Evolutionary conservation across 2,329 filamentous ascomycete genomes (phyloP).

Genomic region (Cladobotryum protrusum): DNA sequence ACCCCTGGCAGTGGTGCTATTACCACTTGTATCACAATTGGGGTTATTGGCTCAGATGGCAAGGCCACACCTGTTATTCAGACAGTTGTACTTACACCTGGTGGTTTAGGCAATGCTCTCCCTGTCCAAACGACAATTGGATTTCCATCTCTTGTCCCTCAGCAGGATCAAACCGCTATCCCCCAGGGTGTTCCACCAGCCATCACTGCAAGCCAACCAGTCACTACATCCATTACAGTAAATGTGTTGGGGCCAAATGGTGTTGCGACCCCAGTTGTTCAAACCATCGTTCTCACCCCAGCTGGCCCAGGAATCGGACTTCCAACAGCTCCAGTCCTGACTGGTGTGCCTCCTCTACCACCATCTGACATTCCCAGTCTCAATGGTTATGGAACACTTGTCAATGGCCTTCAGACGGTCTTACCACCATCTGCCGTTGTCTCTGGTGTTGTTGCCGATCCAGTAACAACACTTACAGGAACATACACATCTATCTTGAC

Average conservation of each 20-base stretch:
- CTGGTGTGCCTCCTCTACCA: constrained; percentile 13
- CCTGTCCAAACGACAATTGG: constrained; percentile 13
- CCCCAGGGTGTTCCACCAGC: constrained; percentile 15
- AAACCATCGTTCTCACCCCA: constrained; percentile 26
- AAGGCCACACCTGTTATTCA: constrained; percentile 23
- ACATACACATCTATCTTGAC: constrained; percentile 20
- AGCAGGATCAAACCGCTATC: constrained; percentile 14
- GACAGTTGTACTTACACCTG: constrained; percentile 19
- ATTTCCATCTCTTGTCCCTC: constrained; percentile 16
- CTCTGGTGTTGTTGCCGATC: constrained; percentile 18
- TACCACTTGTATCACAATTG: constrained; percentile 26
- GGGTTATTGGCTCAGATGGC: constrained; percentile 27
- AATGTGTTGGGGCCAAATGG: constrained; percentile 27
- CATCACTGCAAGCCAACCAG: constrained; percentile 11
- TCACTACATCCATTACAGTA: constrained; percentile 26
- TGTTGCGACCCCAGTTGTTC: constrained; percentile 24
- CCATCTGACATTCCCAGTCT: constrained; percentile 18
- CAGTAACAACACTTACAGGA: constrained; percentile 14
- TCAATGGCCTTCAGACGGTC: constrained; percentile 3
- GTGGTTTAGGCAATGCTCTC: constrained; percentile 7
- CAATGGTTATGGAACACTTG: constrained; percentile 20
- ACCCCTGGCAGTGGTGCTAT: constrained; percentile 14
- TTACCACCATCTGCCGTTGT: constrained; percentile 14
- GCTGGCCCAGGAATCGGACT: constrained; percentile 16
- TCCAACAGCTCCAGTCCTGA: constrained; percentile 13